Percentiles rank a stretch among this genome's conserved stretches.
These are phyloP conservation scores for Beauveria sp. DNA, from an alignment of 2,329 filamentous ascomycete genomes.

Conservation along the genomic window DNA sequence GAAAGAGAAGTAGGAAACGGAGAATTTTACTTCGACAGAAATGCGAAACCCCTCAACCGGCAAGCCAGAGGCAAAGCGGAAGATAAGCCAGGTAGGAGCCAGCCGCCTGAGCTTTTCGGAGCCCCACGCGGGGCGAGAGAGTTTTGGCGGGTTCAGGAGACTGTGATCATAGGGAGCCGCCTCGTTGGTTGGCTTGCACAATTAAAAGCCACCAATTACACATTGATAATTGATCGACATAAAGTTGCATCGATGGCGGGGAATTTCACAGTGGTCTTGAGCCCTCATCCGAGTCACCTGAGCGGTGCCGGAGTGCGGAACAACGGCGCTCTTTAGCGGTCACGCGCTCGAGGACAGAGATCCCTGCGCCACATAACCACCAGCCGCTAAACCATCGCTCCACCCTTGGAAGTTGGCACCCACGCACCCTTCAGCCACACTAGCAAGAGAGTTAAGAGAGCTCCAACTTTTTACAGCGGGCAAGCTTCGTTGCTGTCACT, in stretches of 20 bases:
- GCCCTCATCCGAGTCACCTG: constrained; percentile 4
- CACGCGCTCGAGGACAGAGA: not conserved
- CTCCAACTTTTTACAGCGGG: not conserved
- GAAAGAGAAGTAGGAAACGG: not conserved
- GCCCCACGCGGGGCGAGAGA: constrained; percentile 4
- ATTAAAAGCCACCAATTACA: not conserved
- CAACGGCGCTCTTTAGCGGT: constrained; percentile 3
- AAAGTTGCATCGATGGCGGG: not conserved
- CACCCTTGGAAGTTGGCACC: too few relatives aligned
- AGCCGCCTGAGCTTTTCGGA: not conserved
- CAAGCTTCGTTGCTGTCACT: not conserved
- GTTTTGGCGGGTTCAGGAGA: constrained; percentile 1
- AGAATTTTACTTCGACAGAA: not conserved
- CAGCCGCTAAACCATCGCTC: not conserved
- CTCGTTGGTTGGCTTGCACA: not conserved
- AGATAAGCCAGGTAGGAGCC: constrained; percentile 9
- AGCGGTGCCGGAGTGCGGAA: constrained; percentile 6
- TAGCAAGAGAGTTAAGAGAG: not conserved
- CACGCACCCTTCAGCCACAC: not conserved
- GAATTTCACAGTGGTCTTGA: not conserved
- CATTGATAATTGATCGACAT: too few relatives aligned
- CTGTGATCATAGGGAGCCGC: not conserved
- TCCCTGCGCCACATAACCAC: not conserved
- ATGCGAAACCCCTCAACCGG: constrained; percentile 6
- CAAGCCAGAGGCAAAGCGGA: constrained; percentile 10